phyloP scores from a whole-genome alignment of 2,329 filamentous ascomycete species.

The Hypoxylon rubiginosum region DNA sequence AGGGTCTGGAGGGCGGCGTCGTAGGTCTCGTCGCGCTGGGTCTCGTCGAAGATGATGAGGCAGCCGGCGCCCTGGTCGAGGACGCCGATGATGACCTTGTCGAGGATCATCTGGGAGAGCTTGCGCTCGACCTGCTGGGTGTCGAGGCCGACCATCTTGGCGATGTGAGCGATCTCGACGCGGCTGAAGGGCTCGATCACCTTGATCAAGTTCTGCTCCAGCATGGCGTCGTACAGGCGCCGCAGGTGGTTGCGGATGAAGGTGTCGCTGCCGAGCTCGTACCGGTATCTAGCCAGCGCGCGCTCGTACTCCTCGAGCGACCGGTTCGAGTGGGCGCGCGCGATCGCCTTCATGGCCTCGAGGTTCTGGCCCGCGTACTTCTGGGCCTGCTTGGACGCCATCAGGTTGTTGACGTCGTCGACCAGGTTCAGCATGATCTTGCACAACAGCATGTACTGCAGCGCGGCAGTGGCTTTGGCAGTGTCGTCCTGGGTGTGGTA shows the following conservation, averaged over 20 bases:
- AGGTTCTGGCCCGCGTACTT: slow-evolving; percentile 96
- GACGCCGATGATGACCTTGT: slow-evolving; percentile 98
- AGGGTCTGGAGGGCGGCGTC: slow-evolving; percentile 95
- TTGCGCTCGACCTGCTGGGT: slow-evolving; percentile 98
- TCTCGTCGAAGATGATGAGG: slow-evolving; percentile 97
- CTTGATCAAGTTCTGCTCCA: slow-evolving; percentile 99
- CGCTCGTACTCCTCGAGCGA: slow-evolving; percentile 98
- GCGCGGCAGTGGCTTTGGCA: slow-evolving; percentile 90
- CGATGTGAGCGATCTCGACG: slow-evolving; percentile 96
- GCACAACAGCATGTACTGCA: slow-evolving; percentile 99
- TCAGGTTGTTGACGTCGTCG: slow-evolving; percentile 94
- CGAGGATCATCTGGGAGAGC: slow-evolving; percentile 98
- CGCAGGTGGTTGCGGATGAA: slow-evolving; percentile 98
- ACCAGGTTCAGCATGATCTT: slow-evolving; percentile 99
- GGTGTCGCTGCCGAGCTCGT: slow-evolving; percentile 91
- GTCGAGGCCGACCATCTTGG: slow-evolving; percentile 96
- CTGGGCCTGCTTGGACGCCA: slow-evolving; percentile 95
- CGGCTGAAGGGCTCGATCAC: slow-evolving; percentile 99
- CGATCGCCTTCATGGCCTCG: slow-evolving; percentile 99
- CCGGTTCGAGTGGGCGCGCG: slow-evolving; percentile 93
- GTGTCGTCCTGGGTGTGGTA: slow-evolving; percentile 94
- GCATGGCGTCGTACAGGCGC: slow-evolving; percentile 96
- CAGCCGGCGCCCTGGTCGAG: slow-evolving; percentile 98
- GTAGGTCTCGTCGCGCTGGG: slow-evolving; percentile 91
- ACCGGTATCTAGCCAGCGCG: slow-evolving; percentile 88